These are phyloP conservation scores for Cladophialophora carrionii DNA, from an alignment of 2,329 filamentous ascomycete genomes.

Conservation along the genomic window DNA sequence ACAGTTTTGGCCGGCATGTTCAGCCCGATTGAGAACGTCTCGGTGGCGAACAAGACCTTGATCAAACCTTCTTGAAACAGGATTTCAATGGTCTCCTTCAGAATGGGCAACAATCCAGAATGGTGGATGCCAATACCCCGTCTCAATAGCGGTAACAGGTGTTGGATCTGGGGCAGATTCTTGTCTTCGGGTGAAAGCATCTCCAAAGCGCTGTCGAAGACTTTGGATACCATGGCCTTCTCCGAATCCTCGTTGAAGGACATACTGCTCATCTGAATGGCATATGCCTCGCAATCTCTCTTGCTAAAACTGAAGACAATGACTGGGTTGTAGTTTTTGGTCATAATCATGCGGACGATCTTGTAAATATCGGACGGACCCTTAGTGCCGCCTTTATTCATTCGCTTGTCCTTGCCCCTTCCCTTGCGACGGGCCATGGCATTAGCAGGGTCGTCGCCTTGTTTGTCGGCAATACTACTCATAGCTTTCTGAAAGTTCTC, in stretches of 20 bases:
- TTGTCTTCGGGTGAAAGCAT: constrained; percentile 91
- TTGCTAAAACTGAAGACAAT: constrained; percentile 99
- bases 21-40: constrained; percentile 96
- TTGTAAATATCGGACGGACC: constrained; percentile 86
- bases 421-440: constrained; percentile 79
- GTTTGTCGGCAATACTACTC: constrained; percentile 82
- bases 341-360: constrained; percentile 98
- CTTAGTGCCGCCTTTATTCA: constrained; percentile 80
- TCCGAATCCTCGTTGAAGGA: constrained; percentile 97
- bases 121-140: constrained; percentile 97
- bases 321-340: constrained; percentile 94
- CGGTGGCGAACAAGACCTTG: constrained; percentile 96
- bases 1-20: constrained; percentile 99
- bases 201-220: constrained; percentile 91
- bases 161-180: constrained; percentile 82
- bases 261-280: constrained; percentile 80
- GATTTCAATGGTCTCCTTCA: constrained; percentile 99
- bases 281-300: constrained; percentile 88
- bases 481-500: constrained; percentile 98
- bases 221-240: constrained; percentile 89
- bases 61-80: constrained; percentile 97
- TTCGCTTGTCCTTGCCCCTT: constrained; percentile 88
- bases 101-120: constrained; percentile 87
- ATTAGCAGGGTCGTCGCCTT: constrained; percentile 81
- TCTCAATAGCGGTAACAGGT: constrained; percentile 84